Evolutionary conservation across 1,284 basidiomycete species (phyloP), one percentile per base, ranked within the genome.

Genomic region (Rhodotorula sp.): DNA sequence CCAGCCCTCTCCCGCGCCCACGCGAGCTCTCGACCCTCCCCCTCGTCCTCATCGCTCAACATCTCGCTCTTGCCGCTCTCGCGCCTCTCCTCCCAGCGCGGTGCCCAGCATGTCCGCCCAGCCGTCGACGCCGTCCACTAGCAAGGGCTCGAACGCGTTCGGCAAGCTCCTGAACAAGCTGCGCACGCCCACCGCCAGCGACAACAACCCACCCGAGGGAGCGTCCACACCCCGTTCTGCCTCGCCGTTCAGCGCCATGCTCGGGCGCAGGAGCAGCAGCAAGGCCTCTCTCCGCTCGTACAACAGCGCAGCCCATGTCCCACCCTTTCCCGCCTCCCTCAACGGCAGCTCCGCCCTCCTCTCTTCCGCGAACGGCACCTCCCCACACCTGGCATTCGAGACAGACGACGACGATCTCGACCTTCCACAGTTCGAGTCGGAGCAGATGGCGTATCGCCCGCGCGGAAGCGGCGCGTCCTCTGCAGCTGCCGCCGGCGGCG

Each of bases 101-200:
- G 29, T 12, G 36, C 22, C 41, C 32, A 13, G 17, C n/a, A 54
- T 60, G 41, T 32, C 60, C 21, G 51, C 46, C 34, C 61, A 32
- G 27, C 71, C 71, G 17, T 67, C 71, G 15, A 69, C 71, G 0
- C 67, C 65, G 29, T 70, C 67, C n/a, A 59, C 59, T 9, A 17
- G 36, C n/a, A 66, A 65, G 36, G 63, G 63, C n/a, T 48, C 70
- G 9, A 64, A 61, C 54, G 44, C 67, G n/a, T 61, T 72, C 34
- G 68, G 68, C 51, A 67, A 68, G 27, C 54, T 72, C 39, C 46
- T 75, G 21, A 66, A 70, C 73, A 75, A 75, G 64, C 66, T 75
- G 27, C 61, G 73, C 3, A 75, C 73, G 0, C 73, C 73, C 25
- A 50, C 60, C 37, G 50, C 60, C 2, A n/a, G 22, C 37, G 27